phyloP scores from a whole-genome alignment of 129 eudicot species.

The Ambrosia trifida region DNA sequence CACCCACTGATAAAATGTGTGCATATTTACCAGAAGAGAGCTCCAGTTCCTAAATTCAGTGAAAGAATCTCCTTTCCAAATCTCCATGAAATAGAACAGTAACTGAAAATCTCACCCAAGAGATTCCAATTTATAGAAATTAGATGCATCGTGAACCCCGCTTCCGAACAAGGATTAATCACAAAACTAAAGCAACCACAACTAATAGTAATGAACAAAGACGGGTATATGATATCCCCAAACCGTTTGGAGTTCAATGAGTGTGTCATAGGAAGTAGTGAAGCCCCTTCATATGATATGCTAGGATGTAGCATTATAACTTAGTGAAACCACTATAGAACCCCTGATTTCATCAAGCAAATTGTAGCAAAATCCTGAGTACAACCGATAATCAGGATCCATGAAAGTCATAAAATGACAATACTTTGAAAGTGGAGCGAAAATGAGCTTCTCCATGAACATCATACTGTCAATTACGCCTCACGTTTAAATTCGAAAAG shows the following conservation, averaged over 20 bases:
- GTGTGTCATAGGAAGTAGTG: constrained; percentile 36
- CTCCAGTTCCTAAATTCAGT: constrained; percentile 65
- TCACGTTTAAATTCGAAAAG: constrained; percentile 33
- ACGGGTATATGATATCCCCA: constrained; percentile 33
- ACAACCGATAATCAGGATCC: constrained; percentile 41
- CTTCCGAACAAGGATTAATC: constrained; percentile 43
- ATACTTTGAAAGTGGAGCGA: constrained; percentile 34
- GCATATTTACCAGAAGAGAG: constrained; percentile 54
- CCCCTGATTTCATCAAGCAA: constrained; percentile 41
- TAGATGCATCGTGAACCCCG: constrained; percentile 57
- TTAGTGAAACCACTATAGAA: constrained; percentile 44
- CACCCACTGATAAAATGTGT: constrained; percentile 45
- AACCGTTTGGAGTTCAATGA: constrained; percentile 33
- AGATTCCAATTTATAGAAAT: constrained; percentile 48
- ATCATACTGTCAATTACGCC: constrained; percentile 42
- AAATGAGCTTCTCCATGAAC: constrained; percentile 50
- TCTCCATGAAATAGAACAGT: constrained; percentile 47
- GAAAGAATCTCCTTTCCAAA: constrained; percentile 56
- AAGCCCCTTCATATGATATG: constrained; percentile 50
- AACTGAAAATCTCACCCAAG: constrained; percentile 46
- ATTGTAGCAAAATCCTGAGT: constrained; percentile 37
- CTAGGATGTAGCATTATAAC: constrained; percentile 33
- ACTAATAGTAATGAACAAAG: constrained; percentile 35
- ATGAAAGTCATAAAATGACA: constrained; percentile 33
- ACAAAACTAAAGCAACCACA: constrained; percentile 41